A percentile compares a stretch with the other conserved stretches of the same genome.
These are phyloP conservation scores for Gracilaria domingensis DNA, from an alignment of 23 red algal genomes.

Conservation along the genomic window DNA sequence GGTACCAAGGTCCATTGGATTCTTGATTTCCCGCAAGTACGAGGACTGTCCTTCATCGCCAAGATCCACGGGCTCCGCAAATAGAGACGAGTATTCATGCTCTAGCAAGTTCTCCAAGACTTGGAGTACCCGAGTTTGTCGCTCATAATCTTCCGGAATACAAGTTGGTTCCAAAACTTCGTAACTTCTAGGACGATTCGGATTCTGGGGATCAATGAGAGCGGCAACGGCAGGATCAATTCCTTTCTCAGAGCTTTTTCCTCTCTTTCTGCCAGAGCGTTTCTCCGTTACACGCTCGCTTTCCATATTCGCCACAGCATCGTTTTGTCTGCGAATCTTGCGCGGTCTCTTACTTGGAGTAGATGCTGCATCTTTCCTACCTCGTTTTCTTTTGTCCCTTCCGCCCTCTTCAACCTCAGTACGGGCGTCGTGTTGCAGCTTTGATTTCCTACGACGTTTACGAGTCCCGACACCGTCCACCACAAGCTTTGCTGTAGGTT, in stretches of 20 bases:
- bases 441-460: conserved; percentile 26
- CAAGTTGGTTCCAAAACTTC: neutral
- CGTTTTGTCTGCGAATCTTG: neutral
- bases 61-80: conserved; percentile 61
- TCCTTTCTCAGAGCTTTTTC: neutral
- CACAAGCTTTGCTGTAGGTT: neutral
- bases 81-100: conserved; percentile 19
- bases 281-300: neutral
- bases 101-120: conserved; percentile 46
- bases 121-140: conserved; percentile 34
- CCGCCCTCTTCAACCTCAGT: neutral
- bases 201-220: conserved; percentile 23
- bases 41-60: conserved; percentile 25
- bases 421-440: neutral
- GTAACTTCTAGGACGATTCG: conserved; percentile 31
- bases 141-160: conserved; percentile 36
- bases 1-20: conserved; percentile 80
- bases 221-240: neutral
- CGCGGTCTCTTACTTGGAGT: neutral
- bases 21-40: conserved; percentile 51
- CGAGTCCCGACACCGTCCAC: neutral
- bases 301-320: neutral
- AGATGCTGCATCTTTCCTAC: neutral
- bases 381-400: neutral
- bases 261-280: conserved; percentile 21